These are phyloP conservation scores for Coniochaeta ligniaria DNA, from an alignment of 2,329 filamentous ascomycete species.

Conservation along the genomic window DNA sequence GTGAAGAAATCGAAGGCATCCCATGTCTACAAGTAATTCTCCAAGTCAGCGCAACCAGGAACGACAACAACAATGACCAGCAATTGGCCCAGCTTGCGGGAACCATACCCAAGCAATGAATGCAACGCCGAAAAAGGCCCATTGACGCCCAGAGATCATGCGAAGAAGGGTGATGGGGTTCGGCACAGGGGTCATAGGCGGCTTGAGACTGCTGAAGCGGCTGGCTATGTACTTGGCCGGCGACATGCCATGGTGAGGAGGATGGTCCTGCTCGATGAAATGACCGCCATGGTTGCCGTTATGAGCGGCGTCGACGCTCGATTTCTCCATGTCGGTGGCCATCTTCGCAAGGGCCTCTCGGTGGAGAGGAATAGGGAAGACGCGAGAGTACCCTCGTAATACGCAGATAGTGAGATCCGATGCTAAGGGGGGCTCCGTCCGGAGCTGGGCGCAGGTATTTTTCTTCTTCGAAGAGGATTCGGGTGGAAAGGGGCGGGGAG, in stretches of 20 bases:
- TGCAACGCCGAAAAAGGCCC: conserved; percentile 48
- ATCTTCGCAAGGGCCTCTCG: background rate
- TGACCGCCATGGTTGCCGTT: background rate
- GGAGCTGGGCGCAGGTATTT: background rate
- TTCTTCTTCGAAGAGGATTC: background rate
- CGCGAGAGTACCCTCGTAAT: background rate
- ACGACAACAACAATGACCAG: background rate
- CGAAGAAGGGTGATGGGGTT: conserved; percentile 44
- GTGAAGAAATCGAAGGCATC: conserved; percentile 63
- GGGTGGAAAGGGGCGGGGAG: background rate
- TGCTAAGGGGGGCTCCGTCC: background rate
- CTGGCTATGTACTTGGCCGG: conserved; percentile 38
- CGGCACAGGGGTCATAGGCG: conserved; percentile 44
- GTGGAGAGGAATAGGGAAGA: background rate
- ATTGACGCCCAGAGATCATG: conserved; percentile 42
- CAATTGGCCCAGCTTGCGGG: background rate
- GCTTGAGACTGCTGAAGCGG: conserved; percentile 48
- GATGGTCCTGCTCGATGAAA: conserved; percentile 18
- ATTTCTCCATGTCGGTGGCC: conserved; percentile 11
- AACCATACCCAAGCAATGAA: conserved; percentile 46
- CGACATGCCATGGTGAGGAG: conserved; percentile 44
- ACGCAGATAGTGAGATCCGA: background rate
- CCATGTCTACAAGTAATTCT: conserved; percentile 37
- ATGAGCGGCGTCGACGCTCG: conserved; percentile 1
- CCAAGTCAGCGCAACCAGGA: background rate